phyloP scores from a whole-genome alignment of 179 eudicot genomes.

The Heliamphora pulchella region DNA sequence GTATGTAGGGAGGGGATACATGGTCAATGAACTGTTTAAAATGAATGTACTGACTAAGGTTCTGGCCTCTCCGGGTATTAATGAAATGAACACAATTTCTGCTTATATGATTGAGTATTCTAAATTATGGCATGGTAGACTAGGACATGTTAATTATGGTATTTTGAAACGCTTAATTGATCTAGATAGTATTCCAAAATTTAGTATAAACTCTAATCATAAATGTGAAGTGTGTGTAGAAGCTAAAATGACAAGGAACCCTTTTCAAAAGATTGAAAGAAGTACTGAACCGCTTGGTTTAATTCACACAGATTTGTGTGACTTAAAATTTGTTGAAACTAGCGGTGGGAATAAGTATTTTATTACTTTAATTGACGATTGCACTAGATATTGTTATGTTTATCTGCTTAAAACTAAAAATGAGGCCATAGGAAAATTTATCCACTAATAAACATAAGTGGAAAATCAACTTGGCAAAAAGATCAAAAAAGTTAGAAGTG shows the following conservation, averaged over 20 bases:
- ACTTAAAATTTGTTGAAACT: neutral
- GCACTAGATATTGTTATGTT: neutral
- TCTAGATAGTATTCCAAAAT: too few species aligned
- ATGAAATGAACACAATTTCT: neutral
- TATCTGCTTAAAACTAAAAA: slow-evolving; percentile 2
- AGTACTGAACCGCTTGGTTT: neutral
- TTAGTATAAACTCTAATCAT: too few species aligned
- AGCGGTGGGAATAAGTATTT: slow-evolving; percentile 1
- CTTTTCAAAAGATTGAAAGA: neutral
- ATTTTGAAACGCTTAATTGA: too few species aligned
- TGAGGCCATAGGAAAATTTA: neutral
- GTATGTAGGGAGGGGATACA: too few species aligned
- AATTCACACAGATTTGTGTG: neutral
- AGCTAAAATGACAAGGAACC: too few species aligned
- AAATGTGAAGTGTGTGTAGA: too few species aligned
- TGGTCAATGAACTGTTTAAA: too few species aligned
- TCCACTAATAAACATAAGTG: neutral
- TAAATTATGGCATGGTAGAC: too few species aligned
- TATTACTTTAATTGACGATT: slow-evolving; percentile 6
- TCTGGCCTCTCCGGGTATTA: neutral
- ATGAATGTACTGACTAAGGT: too few species aligned
- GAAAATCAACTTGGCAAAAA: neutral
- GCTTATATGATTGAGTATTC: too few species aligned
- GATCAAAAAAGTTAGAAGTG: neutral
- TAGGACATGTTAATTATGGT: too few species aligned